These are phyloP conservation scores for Phlyctochytrium arcticum DNA, from an alignment of 192 early-diverging fungal species.

Conservation along the genomic window DNA sequence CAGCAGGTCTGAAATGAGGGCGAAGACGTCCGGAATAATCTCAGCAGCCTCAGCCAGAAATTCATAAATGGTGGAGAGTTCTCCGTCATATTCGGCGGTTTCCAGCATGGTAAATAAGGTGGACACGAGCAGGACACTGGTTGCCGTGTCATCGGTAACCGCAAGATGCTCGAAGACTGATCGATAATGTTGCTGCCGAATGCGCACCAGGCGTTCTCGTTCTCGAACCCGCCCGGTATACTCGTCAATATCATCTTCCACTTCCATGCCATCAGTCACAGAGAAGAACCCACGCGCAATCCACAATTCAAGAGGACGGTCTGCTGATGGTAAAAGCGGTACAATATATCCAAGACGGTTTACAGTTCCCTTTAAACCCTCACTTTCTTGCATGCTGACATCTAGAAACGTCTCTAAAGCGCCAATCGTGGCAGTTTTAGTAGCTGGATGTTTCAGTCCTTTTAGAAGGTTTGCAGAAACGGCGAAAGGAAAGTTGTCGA, in stretches of 20 bases:
- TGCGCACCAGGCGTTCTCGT: too few relatives aligned
- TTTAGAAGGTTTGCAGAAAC: slow-evolving; percentile 75
- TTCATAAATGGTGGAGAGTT: slow-evolving; percentile 70
- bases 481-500: slow-evolving; percentile 78
- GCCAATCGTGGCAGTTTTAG: slow-evolving; percentile 68
- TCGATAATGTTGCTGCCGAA: slow-evolving; percentile 42
- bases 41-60: slow-evolving; percentile 72
- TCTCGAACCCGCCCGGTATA: too few relatives aligned
- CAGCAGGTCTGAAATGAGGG: slow-evolving; percentile 66
- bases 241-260: too few relatives aligned
- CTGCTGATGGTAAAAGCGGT: slow-evolving; percentile 75
- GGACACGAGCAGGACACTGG: slow-evolving; percentile 46
- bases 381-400: slow-evolving; percentile 35
- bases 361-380: neutral
- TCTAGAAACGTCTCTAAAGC: slow-evolving; percentile 72
- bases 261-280: neutral
- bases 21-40: slow-evolving; percentile 68
- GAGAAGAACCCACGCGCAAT: slow-evolving; percentile 37
- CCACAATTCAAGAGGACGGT: slow-evolving; percentile 29
- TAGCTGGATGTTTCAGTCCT: slow-evolving; percentile 72
- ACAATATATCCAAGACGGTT: slow-evolving; percentile 73
- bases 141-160: slow-evolving; percentile 58
- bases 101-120: slow-evolving; percentile 70
- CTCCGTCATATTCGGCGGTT: slow-evolving; percentile 66
- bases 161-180: slow-evolving; percentile 64